These are phyloP conservation scores for Daldinia vernicosa DNA, from an alignment of 495 filamentous ascomycete species.

Conservation along the genomic window DNA sequence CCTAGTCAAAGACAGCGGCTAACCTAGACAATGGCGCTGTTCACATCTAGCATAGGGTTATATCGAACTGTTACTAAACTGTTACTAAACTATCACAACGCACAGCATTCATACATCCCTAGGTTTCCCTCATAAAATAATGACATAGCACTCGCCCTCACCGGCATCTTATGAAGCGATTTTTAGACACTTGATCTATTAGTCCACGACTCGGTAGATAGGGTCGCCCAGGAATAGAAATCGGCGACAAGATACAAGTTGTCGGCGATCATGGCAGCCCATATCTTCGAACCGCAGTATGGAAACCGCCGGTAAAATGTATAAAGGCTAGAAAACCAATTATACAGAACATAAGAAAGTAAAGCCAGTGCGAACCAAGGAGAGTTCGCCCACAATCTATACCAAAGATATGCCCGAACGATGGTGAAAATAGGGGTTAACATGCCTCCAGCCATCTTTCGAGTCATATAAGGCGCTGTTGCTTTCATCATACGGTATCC, in stretches of 20 bases:
- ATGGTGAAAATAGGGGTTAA: slow-evolving; percentile 4
- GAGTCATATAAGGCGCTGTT: slow-evolving; percentile 27
- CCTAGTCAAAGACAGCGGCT: neutral
- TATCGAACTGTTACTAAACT: neutral
- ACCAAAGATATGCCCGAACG: slow-evolving; percentile 24
- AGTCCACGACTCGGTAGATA: slow-evolving; percentile 14
- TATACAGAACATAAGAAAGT: slow-evolving; percentile 23
- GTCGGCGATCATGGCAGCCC: slow-evolving; percentile 32
- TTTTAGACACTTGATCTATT: slow-evolving; percentile 24
- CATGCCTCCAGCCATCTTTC: slow-evolving; percentile 40
- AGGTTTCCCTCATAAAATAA: neutral
- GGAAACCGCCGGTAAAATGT: slow-evolving; percentile 18
- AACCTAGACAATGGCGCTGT: neutral
- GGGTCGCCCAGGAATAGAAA: slow-evolving; percentile 22
- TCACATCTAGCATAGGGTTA: neutral
- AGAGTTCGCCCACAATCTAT: slow-evolving; percentile 23
- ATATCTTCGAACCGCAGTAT: slow-evolving; percentile 26
- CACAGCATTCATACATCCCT: neutral
- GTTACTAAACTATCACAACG: neutral
- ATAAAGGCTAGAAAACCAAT: slow-evolving; percentile 15
- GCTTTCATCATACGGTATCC: slow-evolving; percentile 6
- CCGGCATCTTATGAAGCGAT: neutral
- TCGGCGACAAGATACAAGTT: slow-evolving; percentile 29
- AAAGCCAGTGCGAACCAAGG: slow-evolving; percentile 30
- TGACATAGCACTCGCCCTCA: neutral